Evolutionary conservation across 1,139 yeast genomes (phyloP).

Genomic region (Geotrichum klebahnii): DNA sequence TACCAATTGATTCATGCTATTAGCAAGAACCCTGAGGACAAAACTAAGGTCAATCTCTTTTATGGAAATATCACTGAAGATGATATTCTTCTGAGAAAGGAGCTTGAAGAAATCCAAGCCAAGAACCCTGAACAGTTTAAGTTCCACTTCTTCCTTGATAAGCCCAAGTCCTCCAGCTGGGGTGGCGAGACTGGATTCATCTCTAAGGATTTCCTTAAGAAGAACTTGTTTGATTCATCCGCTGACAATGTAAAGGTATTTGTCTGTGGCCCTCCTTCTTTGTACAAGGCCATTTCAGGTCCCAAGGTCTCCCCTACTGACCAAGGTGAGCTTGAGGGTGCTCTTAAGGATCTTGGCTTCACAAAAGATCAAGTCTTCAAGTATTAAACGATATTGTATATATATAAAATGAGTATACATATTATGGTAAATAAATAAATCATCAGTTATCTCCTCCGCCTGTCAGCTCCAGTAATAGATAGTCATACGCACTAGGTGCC

Average conservation of each 20-base stretch:
- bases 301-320: conserved; percentile 78
- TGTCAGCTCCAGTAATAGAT: conserved; percentile 16
- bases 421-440: too few species aligned
- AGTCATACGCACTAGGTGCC: conserved; percentile 7
- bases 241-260: conserved; percentile 64
- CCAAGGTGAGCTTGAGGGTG: conserved; percentile 92
- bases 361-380: conserved; percentile 84
- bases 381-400: conserved; percentile 34
- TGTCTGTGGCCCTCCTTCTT: conserved; percentile 88
- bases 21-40: conserved; percentile 66
- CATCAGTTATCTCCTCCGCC: conserved; percentile 16
- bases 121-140: conserved; percentile 71
- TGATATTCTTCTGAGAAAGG: conserved; percentile 74
- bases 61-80: conserved; percentile 74
- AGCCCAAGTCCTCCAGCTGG: conserved; percentile 52
- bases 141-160: conserved; percentile 76
- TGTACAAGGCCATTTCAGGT: conserved; percentile 83
- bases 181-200: conserved; percentile 61
- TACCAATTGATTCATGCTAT: conserved; percentile 61
- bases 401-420: too few species aligned
- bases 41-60: conserved; percentile 73
- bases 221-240: conserved; percentile 54
- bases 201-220: conserved; percentile 59
- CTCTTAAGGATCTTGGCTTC: conserved; percentile 82
- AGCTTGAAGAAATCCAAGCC: conserved; percentile 62